Percentiles rank a stretch among this genome's conserved stretches.
These are phyloP conservation scores for Viridothelium virens DNA, from an alignment of 495 filamentous ascomycete genomes.

Conservation along the genomic window DNA sequence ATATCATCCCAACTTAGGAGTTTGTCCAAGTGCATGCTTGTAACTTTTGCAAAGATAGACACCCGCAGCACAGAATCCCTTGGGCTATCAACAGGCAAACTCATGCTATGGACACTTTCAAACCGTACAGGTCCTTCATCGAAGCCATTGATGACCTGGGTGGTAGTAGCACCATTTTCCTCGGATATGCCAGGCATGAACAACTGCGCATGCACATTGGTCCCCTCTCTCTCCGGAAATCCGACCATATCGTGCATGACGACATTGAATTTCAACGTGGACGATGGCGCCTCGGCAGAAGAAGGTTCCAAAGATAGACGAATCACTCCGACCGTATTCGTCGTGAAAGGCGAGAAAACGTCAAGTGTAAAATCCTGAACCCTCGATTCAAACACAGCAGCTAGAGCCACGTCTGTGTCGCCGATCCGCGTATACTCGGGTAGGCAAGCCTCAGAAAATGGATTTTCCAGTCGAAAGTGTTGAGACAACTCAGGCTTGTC, in stretches of 20 bases:
- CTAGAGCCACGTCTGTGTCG: slow-evolving; percentile 86
- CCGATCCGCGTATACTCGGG: slow-evolving; percentile 88
- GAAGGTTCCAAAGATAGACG: slow-evolving; percentile 88
- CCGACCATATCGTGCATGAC: slow-evolving; percentile 97
- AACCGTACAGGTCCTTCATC: slow-evolving; percentile 93
- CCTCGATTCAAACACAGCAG: slow-evolving; percentile 87
- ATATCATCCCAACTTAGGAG: slow-evolving; percentile 99
- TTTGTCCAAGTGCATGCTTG: slow-evolving; percentile 91
- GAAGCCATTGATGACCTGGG: slow-evolving; percentile 88
- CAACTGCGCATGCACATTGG: slow-evolving; percentile 90
- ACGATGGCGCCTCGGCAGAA: slow-evolving; percentile 82
- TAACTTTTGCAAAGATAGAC: slow-evolving; percentile 89
- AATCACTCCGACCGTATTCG: slow-evolving; percentile 79
- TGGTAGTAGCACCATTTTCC: slow-evolving; percentile 85
- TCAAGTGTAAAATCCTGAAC: slow-evolving; percentile 93
- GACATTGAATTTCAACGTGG: slow-evolving; percentile 94
- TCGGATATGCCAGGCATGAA: slow-evolving; percentile 90
- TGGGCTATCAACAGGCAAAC: slow-evolving; percentile 78
- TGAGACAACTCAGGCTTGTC: slow-evolving; percentile 89
- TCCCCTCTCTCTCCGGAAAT: slow-evolving; percentile 93
- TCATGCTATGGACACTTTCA: slow-evolving; percentile 98
- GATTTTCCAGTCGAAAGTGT: slow-evolving; percentile 68
- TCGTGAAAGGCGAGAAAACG: slow-evolving; percentile 85
- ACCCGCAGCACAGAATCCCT: slow-evolving; percentile 69
- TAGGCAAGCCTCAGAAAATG: slow-evolving; percentile 82